phyloP scores from a whole-genome alignment of 495 filamentous ascomycete species.

The Neohortaea acidophila region DNA sequence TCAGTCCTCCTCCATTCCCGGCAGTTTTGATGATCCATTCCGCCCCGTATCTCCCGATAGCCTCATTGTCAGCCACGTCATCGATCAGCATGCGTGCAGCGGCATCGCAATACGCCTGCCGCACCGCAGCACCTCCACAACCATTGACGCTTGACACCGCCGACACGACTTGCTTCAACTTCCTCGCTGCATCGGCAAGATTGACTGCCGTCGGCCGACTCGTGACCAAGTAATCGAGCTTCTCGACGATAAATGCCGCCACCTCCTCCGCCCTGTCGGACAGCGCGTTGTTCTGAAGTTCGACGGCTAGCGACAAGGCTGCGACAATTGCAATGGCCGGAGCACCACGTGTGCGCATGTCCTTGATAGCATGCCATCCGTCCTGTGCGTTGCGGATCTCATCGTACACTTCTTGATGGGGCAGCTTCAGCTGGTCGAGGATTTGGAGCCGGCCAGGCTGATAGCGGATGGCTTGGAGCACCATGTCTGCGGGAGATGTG shows the following conservation, averaged over 20 bases:
- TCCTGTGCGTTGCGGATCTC: conserved; percentile 57
- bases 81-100: conserved; percentile 80
- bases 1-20: conserved; percentile 34
- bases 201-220: conserved; percentile 92
- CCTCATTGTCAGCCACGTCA: conserved; percentile 71
- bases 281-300: conserved; percentile 34
- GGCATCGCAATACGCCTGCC: conserved; percentile 51
- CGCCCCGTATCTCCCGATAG: conserved; percentile 69
- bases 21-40: conserved; percentile 54
- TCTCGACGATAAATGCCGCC: conserved; percentile 48
- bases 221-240: conserved; percentile 66
- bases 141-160: conserved; percentile 26
- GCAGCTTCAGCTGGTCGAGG: conserved; percentile 77
- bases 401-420: conserved; percentile 73
- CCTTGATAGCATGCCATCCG: conserved; percentile 81
- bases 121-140: conserved; percentile 34
- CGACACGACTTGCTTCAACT: conserved; percentile 48
- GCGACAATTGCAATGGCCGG: conserved; percentile 97
- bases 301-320: conserved; percentile 68
- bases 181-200: conserved; percentile 70
- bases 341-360: conserved; percentile 87
- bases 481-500: conserved; percentile 32
- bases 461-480: conserved; percentile 81
- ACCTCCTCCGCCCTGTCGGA: conserved; percentile 40
- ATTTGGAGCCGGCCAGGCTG: conserved; percentile 60